Base-by-base conservation (phyloP, 148 eudicot genomes). In the Rhododendron kiyosumense region DNA sequence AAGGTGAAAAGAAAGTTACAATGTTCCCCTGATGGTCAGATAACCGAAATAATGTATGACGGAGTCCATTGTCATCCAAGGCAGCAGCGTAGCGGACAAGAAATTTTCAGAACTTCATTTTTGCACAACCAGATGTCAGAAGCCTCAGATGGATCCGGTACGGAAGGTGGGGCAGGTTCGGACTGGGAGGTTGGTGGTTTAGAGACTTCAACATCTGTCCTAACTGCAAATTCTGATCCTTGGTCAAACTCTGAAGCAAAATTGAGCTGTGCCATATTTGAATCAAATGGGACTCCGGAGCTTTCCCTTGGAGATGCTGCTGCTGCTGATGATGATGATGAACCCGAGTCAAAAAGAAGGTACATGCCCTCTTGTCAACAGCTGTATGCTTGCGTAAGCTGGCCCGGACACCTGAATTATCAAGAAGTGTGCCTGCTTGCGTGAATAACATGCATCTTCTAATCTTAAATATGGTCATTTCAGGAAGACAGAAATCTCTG, bases 311-410 rank as follows among this genome's bases (percentile, higher is more conserved):
- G 79, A 59, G 93, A 90, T 52, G 57, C 4, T 48, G 91, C 89
- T 17, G 90, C 81, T 76, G 89, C 85, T 77, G 93, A 88, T 2
- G 87, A 85, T 32, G 34, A 32, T 85, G 26, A 63, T 63, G 96
- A 94, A 91, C 85, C 89, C n/a, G 92, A 94, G 79, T 74, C 89
- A 7, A 95, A 93, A 86, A 92, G 92, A 88, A 95, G 98, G 98
- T 93, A 89, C 18, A 36, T 14, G 52, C 54, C 69, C 77, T 41
- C 61, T 7, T 61, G 24, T 67, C 79, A 65, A 22, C 74, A 18
- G 26, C n/a, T 20, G n/a, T 46, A 22, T 77, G 36, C 41, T n/a
- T 54, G 43, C 15, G 84, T 78, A 18, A 54, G 24, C 61, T 54
- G 7, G 61, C 20, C 22, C 22, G 7, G 7, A 54, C 61, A 54